phyloP scores from a whole-genome alignment of 495 filamentous ascomycete species.

The Darksidea phi region DNA sequence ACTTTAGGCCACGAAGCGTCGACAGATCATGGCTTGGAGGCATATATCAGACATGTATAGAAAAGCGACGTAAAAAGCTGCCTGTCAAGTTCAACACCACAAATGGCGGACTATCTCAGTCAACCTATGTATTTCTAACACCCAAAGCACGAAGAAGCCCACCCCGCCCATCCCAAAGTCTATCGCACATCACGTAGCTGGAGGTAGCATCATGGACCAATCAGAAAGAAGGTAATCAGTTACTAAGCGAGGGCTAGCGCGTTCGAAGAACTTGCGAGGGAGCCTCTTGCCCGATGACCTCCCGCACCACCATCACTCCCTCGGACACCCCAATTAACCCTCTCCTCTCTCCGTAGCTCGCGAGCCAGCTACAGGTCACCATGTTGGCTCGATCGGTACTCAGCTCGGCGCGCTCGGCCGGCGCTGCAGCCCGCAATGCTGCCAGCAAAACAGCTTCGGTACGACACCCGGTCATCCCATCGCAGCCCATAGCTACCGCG shows the following conservation, averaged over 20 bases:
- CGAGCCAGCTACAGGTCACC: constrained; percentile 43
- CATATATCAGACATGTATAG: too few relatives aligned
- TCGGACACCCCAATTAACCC: constrained; percentile 32
- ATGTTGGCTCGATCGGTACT: constrained; percentile 87
- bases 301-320: constrained; percentile 28
- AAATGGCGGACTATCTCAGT: too few relatives aligned
- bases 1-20: not conserved
- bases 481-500: constrained; percentile 24
- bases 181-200: constrained; percentile 13
- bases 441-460: constrained; percentile 61
- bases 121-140: too few relatives aligned
- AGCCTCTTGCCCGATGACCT: constrained; percentile 6
- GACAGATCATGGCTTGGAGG: too few relatives aligned
- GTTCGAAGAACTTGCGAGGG: constrained; percentile 16
- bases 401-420: constrained; percentile 76
- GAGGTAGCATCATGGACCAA: constrained; percentile 7
- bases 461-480: constrained; percentile 41
- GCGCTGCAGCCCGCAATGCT: constrained; percentile 61
- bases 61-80: too few relatives aligned
- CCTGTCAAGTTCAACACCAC: too few relatives aligned
- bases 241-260: constrained; percentile 2
- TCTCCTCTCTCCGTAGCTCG: constrained; percentile 23
- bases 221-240: constrained; percentile 9
- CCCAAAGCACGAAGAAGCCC: too few relatives aligned
- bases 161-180: not conserved